Conservation (phyloP, 1,284 basidiomycete species). For the Phylloporus sp. region DNA sequence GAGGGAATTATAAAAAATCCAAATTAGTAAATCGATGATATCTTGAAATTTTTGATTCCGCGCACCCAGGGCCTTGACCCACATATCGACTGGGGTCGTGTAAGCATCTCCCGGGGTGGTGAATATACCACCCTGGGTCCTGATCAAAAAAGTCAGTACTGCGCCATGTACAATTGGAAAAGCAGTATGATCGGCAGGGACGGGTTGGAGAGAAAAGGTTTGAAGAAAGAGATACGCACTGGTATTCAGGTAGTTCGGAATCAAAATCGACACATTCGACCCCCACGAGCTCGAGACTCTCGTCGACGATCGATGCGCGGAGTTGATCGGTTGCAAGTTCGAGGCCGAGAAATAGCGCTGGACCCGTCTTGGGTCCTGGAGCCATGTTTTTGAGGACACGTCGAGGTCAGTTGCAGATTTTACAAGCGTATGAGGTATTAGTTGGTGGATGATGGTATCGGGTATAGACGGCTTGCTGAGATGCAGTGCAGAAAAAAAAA, state of each 20-base stretch:
- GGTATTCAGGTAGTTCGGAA: conserved; percentile 77
- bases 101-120: conserved; percentile 84
- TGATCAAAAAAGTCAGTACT: conserved; percentile 41
- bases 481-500: conserved; percentile 11
- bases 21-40: conserved; percentile 42
- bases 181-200: conserved; percentile 1
- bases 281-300: conserved; percentile 78
- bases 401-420: conserved; percentile 14
- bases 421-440: conserved; percentile 23
- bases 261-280: conserved; percentile 85
- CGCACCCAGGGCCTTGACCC: conserved; percentile 81
- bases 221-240: conserved; percentile 57
- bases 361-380: conserved; percentile 58
- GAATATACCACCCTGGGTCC: conserved; percentile 85
- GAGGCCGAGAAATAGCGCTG: conserved; percentile 74
- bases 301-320: conserved; percentile 80
- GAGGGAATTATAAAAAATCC: conserved; percentile 38
- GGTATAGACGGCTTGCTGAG: conserved; percentile 36
- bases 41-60: conserved; percentile 48
- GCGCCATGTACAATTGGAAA: neutral
- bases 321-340: conserved; percentile 84
- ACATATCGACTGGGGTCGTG: conserved; percentile 86
- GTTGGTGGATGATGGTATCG: conserved; percentile 36
- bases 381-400: conserved; percentile 48
- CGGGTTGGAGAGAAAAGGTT: conserved; percentile 16